Percentiles rank a stretch among this genome's conserved stretches.
phyloP scores from a whole-genome alignment of 2,329 filamentous ascomycete genomes.

The Penicillium palitans region DNA sequence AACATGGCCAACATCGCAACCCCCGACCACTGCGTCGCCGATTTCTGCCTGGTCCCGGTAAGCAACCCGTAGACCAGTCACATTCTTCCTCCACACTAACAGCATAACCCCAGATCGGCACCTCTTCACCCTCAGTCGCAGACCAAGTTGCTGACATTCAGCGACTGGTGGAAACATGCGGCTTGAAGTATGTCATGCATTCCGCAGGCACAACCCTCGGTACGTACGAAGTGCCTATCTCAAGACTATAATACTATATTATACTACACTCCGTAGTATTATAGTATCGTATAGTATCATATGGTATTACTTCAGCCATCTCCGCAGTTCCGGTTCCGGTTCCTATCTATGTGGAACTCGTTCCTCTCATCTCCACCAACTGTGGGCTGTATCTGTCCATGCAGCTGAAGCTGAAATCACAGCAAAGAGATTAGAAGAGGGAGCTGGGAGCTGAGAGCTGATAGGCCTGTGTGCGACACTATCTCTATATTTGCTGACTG shows the following conservation, averaged over 20 bases:
- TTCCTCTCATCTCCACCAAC: background rate
- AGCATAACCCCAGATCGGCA: constrained; percentile 65
- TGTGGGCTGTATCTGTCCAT: background rate
- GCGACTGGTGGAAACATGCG: constrained; percentile 75
- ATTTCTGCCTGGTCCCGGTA: constrained; percentile 88
- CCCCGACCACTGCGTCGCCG: constrained; percentile 74
- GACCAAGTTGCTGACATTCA: constrained; percentile 88
- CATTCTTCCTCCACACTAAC: background rate
- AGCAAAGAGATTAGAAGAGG: background rate
- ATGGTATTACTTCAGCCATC: background rate
- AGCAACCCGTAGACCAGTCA: constrained; percentile 22
- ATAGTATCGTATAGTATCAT: no score
- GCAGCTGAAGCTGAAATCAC: background rate
- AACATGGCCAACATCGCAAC: constrained; percentile 50
- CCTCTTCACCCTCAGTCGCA: constrained; percentile 71
- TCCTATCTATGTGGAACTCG: constrained; percentile 3
- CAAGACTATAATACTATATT: background rate
- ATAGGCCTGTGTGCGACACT: background rate
- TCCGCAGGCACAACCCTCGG: constrained; percentile 90
- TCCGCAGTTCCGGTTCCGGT: background rate
- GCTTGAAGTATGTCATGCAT: constrained; percentile 84
- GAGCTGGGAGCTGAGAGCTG: background rate
- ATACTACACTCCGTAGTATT: background rate
- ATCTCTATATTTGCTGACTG: background rate
- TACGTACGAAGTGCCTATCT: constrained; percentile 47